phyloP scores from a whole-genome alignment of 306 rosid genomes.

The Vigna nakashimae region DNA sequence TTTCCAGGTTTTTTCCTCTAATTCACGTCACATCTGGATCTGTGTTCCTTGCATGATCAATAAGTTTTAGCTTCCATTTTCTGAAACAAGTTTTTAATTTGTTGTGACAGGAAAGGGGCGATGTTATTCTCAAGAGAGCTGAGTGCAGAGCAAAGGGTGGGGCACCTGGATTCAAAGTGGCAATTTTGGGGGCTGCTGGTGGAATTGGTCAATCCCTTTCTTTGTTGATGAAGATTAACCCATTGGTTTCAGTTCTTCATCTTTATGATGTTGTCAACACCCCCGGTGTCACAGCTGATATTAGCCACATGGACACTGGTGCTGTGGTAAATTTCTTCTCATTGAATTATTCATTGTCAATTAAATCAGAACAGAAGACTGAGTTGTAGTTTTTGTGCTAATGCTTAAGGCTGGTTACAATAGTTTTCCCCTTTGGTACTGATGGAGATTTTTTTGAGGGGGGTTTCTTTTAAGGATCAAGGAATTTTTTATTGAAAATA shows the following conservation, averaged over 20 bases:
- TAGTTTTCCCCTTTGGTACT: neutral
- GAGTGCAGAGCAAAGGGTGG: constrained; percentile 85
- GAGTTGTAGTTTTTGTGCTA: constrained; percentile 17
- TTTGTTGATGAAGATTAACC: constrained; percentile 92
- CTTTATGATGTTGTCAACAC: constrained; percentile 94
- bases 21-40: neutral
- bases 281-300: constrained; percentile 97
- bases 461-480: constrained; percentile 8
- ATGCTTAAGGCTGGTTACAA: neutral
- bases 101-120: constrained; percentile 46
- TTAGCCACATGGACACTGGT: constrained; percentile 96
- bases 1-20: constrained; percentile 56
- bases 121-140: constrained; percentile 47
- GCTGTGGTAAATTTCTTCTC: constrained; percentile 75
- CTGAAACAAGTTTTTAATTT: neutral
- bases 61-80: neutral
- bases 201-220: constrained; percentile 96
- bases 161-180: constrained; percentile 89
- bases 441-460: neutral
- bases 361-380: neutral
- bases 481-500: constrained; percentile 14
- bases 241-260: constrained; percentile 91
- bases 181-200: constrained; percentile 93
- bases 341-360: neutral
- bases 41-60: constrained; percentile 6